phyloP scores from a whole-genome alignment of 2,329 filamentous ascomycete species.

The Diplodia corticola region DNA sequence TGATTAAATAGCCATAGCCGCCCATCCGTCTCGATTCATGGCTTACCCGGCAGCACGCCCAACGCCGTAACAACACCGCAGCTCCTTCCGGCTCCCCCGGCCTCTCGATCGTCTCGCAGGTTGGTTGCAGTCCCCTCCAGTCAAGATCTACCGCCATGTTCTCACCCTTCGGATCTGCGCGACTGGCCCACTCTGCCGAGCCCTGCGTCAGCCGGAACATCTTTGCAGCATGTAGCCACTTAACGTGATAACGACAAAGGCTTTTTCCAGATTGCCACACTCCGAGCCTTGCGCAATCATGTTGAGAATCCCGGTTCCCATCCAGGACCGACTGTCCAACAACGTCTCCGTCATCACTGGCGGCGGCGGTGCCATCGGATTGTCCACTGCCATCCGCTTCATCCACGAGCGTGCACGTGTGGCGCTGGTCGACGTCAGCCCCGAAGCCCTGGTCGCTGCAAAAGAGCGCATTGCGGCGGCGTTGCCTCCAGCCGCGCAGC shows the following conservation, averaged over 20 bases:
- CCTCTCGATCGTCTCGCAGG: not conserved
- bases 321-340: conserved; percentile 34
- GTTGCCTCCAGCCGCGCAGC: conserved; percentile 31
- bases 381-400: conserved; percentile 39
- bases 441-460: conserved; percentile 31
- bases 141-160: not conserved
- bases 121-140: not conserved
- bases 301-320: conserved; percentile 27
- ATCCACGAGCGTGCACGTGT: conserved; percentile 42
- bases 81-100: not conserved
- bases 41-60: not conserved
- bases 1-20: conserved; percentile 2
- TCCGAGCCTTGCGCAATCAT: no score
- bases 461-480: conserved; percentile 25
- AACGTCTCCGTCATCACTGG: conserved; percentile 39
- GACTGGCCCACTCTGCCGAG: not conserved
- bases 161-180: not conserved
- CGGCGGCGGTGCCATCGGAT: conserved; percentile 36
- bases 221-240: no score
- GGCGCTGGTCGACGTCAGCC: conserved; percentile 38
- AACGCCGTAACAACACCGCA: not conserved
- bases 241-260: not conserved
- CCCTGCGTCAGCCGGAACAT: not conserved
- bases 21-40: not conserved
- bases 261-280: not conserved